Conservation (phyloP, 2,329 filamentous ascomycete species). For the Fusarium humuli region DNA sequence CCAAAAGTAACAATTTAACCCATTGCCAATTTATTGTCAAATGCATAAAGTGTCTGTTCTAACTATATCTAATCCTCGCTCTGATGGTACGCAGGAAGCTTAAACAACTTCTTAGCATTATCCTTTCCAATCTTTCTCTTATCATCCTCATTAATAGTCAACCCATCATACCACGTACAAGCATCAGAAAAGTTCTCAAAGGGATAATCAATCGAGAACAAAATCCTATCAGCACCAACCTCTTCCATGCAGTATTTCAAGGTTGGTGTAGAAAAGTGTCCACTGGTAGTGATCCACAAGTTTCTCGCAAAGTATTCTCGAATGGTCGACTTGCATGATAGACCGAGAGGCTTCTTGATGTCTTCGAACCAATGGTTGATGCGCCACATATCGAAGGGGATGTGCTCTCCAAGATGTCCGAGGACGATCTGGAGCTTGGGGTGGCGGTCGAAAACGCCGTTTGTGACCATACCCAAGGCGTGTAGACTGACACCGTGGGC, state of each 20-base stretch:
- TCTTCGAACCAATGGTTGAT: slow-evolving; percentile 69
- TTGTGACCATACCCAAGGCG: slow-evolving; percentile 62
- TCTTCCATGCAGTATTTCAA: slow-evolving; percentile 62
- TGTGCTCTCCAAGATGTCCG: slow-evolving; percentile 62
- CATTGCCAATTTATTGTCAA: neutral
- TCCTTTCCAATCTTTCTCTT: slow-evolving; percentile 57
- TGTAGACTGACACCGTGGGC: slow-evolving; percentile 70
- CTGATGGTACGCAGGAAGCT: slow-evolving; percentile 46
- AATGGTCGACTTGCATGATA: slow-evolving; percentile 61
- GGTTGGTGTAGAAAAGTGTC: slow-evolving; percentile 66
- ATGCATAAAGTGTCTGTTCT: neutral
- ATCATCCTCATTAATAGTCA: slow-evolving; percentile 51
- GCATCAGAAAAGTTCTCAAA: slow-evolving; percentile 61
- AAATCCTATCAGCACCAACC: slow-evolving; percentile 61
- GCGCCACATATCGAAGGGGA: slow-evolving; percentile 62
- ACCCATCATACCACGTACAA: slow-evolving; percentile 56
- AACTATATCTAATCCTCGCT: slow-evolving; percentile 28
- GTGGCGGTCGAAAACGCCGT: slow-evolving; percentile 63
- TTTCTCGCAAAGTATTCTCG: slow-evolving; percentile 66
- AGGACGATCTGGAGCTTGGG: slow-evolving; percentile 60
- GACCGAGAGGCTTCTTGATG: slow-evolving; percentile 62
- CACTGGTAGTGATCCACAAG: slow-evolving; percentile 68
- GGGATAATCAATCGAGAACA: slow-evolving; percentile 67
- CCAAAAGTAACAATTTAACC: neutral
- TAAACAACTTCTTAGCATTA: slow-evolving; percentile 57